Percentiles rank a stretch among this genome's conserved stretches.
These are phyloP conservation scores for Eutrema heterophyllum DNA, from an alignment of 345 rosid genomes.

Conservation along the genomic window DNA sequence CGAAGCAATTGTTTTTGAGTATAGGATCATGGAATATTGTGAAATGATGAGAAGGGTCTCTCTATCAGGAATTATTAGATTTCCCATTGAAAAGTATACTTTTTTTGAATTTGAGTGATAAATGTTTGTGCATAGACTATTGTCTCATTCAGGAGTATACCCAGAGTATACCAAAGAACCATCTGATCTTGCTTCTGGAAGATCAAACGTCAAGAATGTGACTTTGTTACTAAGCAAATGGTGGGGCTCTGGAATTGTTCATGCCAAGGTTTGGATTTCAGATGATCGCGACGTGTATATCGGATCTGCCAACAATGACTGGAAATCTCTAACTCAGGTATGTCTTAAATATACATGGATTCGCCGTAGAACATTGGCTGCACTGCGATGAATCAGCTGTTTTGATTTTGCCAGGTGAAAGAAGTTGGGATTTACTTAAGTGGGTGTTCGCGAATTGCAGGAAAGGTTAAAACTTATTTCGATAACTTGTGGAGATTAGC, in stretches of 20 bases:
- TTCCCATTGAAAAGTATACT: neutral
- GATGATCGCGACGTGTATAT: constrained; percentile 68
- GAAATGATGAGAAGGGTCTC: neutral
- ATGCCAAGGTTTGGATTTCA: constrained; percentile 88
- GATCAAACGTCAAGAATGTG: constrained; percentile 59
- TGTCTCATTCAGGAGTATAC: constrained; percentile 74
- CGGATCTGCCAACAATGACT: constrained; percentile 89
- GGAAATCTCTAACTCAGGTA: constrained; percentile 97
- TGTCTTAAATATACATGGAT: neutral
- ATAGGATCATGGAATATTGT: neutral
- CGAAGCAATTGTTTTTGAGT: neutral
- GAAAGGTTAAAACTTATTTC: constrained; percentile 49
- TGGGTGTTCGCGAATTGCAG: constrained; percentile 59
- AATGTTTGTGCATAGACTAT: constrained; percentile 38
- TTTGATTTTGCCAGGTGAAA: constrained; percentile 49
- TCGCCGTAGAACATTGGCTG: neutral
- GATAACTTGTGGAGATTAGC: constrained; percentile 64
- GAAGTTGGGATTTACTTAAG: constrained; percentile 77
- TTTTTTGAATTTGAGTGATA: constrained; percentile 5
- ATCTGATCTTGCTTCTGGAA: constrained; percentile 58
- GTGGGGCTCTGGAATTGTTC: constrained; percentile 90
- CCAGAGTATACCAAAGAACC: constrained; percentile 72
- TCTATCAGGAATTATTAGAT: neutral
- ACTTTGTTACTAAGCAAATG: constrained; percentile 59
- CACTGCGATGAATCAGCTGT: neutral